phyloP scores from a whole-genome alignment of 169 alveolate genomes.

The Eimeria praecox region DNA sequence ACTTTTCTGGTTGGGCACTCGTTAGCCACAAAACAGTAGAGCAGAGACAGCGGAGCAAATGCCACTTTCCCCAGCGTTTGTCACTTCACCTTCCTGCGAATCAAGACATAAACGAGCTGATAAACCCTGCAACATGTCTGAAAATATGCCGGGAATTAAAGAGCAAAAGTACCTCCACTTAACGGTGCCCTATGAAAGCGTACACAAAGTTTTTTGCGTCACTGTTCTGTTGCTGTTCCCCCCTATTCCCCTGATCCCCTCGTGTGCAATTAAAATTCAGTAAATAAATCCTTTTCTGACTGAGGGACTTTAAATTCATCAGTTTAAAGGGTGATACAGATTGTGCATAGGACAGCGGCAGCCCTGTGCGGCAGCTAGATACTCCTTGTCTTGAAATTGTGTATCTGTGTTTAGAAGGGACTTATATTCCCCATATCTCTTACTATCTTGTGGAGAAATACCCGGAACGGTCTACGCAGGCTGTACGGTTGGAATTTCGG shows the following conservation, averaged over 20 bases:
- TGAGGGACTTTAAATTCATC: neutral
- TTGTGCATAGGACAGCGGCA: neutral
- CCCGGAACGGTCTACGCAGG: neutral
- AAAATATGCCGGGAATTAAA: neutral
- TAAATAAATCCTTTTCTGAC: too few relatives aligned
- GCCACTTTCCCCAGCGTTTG: neutral
- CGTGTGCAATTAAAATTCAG: neutral
- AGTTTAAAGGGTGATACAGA: neutral
- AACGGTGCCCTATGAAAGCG: neutral
- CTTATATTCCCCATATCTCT: neutral
- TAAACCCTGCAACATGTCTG: neutral
- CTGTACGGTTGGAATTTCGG: neutral
- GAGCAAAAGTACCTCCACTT: neutral
- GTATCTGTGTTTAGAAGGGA: neutral
- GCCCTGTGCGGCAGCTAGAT: neutral
- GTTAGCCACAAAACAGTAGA: neutral
- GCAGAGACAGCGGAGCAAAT: neutral
- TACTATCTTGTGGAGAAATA: neutral
- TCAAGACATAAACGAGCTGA: neutral
- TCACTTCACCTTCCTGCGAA: neutral
- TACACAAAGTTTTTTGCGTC: neutral
- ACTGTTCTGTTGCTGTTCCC: neutral
- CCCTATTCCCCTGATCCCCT: neutral
- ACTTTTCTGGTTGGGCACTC: neutral
- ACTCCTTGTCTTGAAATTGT: neutral